A percentile compares a stretch with the other conserved stretches of the same genome.
Conservation (phyloP, 805 yeast genomes). For the Nakazawaea sp. region DNA sequence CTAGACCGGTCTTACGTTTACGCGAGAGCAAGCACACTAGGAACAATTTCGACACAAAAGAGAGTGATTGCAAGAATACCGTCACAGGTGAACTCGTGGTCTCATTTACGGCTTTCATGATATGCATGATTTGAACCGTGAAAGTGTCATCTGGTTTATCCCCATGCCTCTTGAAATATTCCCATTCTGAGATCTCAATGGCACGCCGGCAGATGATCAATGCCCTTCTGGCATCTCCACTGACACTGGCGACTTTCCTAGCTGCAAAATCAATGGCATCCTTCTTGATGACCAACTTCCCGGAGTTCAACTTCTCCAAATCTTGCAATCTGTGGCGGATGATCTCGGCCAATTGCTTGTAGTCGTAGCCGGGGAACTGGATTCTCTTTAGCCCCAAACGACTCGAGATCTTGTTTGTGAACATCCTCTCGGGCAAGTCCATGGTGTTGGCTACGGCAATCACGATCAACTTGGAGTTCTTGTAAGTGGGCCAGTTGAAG, state of each 20-base stretch:
- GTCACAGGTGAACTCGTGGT: constrained; percentile 70
- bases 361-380: constrained; percentile 84
- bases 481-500: constrained; percentile 94
- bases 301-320: constrained; percentile 27
- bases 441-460: constrained; percentile 95
- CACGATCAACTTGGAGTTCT: constrained; percentile 72
- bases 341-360: constrained; percentile 67
- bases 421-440: constrained; percentile 89
- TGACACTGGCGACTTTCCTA: constrained; percentile 89
- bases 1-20: constrained; percentile 58
- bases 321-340: constrained; percentile 63
- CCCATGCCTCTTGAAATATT: constrained; percentile 31
- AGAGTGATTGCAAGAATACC: constrained; percentile 46
- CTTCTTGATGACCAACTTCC: constrained; percentile 39
- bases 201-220: constrained; percentile 84
- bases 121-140: constrained; percentile 64
- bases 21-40: constrained; percentile 62
- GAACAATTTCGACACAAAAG: constrained; percentile 67
- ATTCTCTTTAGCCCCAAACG: constrained; percentile 84
- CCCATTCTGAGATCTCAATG: constrained; percentile 75
- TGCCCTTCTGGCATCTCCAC: constrained; percentile 96
- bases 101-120: constrained; percentile 74
- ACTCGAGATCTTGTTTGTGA: constrained; percentile 85
- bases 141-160: constrained; percentile 24
- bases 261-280: constrained; percentile 91